Evolutionary conservation across 2,329 filamentous ascomycete genomes (phyloP).

Genomic region (Penicillium sp.): DNA sequence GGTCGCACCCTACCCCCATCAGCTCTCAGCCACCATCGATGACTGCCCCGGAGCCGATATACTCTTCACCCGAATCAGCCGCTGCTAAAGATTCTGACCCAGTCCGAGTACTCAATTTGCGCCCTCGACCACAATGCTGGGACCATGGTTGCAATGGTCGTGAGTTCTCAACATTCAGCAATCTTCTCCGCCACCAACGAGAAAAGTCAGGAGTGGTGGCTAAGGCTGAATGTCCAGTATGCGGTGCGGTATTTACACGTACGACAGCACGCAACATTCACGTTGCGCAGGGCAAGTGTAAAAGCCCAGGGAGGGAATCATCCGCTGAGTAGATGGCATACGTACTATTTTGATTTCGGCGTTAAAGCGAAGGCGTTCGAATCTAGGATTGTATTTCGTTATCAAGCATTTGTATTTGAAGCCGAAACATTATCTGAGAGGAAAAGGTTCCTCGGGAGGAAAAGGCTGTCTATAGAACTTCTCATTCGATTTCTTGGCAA

Average conservation of each 20-base stretch:
- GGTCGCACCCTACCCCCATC: constrained; percentile 26
- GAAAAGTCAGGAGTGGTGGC: constrained; percentile 90
- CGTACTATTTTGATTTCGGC: not conserved
- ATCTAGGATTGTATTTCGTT: not conserved
- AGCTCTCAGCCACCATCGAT: constrained; percentile 27
- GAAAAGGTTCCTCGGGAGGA: no score
- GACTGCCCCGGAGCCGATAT: constrained; percentile 24
- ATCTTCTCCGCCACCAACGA: constrained; percentile 84
- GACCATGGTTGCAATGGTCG: constrained; percentile 95
- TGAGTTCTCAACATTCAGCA: constrained; percentile 95
- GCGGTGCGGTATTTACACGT: constrained; percentile 88
- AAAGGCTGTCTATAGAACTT: not conserved
- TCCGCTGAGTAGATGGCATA: constrained; percentile 23
- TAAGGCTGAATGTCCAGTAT: constrained; percentile 86
- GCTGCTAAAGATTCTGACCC: constrained; percentile 41
- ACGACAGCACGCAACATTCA: constrained; percentile 88
- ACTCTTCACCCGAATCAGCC: constrained; percentile 27
- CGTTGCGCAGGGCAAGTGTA: constrained; percentile 84
- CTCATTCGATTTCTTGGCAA: not conserved
- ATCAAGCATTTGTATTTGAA: not conserved
- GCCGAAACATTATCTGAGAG: constrained; percentile 6
- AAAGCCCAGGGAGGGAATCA: constrained; percentile 48
- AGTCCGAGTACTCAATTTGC: constrained; percentile 69
- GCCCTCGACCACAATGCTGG: constrained; percentile 95
- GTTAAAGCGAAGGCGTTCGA: not conserved